Base-by-base conservation (phyloP, 2,329 filamentous ascomycete genomes). In the Verticillium tricorpus region DNA sequence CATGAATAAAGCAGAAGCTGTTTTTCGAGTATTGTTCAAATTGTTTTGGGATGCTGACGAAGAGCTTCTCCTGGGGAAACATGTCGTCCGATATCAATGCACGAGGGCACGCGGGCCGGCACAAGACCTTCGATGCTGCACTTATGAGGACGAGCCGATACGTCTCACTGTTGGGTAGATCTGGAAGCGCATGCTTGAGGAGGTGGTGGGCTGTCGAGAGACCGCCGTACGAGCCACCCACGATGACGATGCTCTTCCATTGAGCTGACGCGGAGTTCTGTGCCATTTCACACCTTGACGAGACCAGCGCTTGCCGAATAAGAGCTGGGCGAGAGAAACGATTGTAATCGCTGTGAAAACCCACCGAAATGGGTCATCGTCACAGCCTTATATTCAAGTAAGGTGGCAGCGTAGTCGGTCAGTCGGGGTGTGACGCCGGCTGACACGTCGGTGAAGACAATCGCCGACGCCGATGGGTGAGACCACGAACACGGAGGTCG, bases 201-300 rank as follows among this genome's bases (percentile, higher is more conserved):
- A 84, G 72, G 65, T 83, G 82, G 65, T 87, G 83, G 1, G 83
- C 81, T 4, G 73, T 76, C 6, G 78, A 80, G 4, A 84, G 61
- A 28, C 83, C 83, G 12, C 71, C 81, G 64, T 81, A 85, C 11
- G 82, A 84, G 22, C 77, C 82, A 28, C 84, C 84, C 2, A 86
- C 70, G 25, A 86, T 74, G 63, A 85, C 70, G 61, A 85, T 81
- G 61, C 75, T 77, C 40, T 74, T 75, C 12, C 14, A 7, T 12
- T 12, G 37, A n/a, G 14, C 17, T 40, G 37, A 12, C 12, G 54
- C 2, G 12, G 32, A 32, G 2, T 31, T 19, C 12, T 56, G 25
- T 1, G 54, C 22, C 54, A 56, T n/a, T n/a, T 56, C 15, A 12
- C 17, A 17, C 14, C 15, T 40, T 3, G 2, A 40, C 37, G 37